These are phyloP conservation scores for Rauvolfia tetraphylla DNA, from an alignment of 257 asterid genomes.

Conservation along the genomic window DNA sequence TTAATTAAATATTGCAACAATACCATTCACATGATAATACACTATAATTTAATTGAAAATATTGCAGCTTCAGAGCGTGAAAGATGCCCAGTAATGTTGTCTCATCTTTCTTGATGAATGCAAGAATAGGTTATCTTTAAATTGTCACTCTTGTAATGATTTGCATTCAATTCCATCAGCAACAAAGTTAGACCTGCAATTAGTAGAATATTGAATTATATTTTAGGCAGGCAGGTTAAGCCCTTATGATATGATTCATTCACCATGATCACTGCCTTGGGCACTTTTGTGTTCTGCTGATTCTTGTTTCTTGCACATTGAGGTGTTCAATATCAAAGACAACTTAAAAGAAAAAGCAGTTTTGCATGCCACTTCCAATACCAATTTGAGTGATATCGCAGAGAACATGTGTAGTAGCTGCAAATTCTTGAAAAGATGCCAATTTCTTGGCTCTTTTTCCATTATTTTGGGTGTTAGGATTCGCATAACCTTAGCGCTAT, in stretches of 20 bases:
- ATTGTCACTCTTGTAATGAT: background rate
- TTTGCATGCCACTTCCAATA: background rate
- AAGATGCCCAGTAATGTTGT: background rate
- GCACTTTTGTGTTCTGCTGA: too few species aligned
- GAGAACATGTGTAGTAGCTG: background rate
- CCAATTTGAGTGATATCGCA: background rate
- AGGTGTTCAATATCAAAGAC: too few species aligned
- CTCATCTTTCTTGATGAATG: background rate
- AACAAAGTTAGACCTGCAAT: background rate
- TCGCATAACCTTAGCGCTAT: background rate
- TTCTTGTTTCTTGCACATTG: too few species aligned
- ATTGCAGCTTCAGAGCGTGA: background rate
- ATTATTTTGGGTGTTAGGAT: background rate
- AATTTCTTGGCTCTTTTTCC: background rate
- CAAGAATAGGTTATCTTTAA: background rate
- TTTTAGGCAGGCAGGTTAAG: background rate
- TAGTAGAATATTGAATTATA: background rate
- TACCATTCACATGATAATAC: too few species aligned
- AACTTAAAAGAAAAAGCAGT: too few species aligned
- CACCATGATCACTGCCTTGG: too few species aligned
- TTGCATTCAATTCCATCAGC: background rate
- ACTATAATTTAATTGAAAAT: too few species aligned
- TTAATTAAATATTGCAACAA: too few species aligned
- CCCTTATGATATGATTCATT: background rate
- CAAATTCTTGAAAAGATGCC: background rate